A percentile compares a stretch with the other conserved stretches of the same genome.
These are phyloP conservation scores for Colletotrichum endophyticum DNA, from an alignment of 2,329 filamentous ascomycete genomes.

Conservation along the genomic window DNA sequence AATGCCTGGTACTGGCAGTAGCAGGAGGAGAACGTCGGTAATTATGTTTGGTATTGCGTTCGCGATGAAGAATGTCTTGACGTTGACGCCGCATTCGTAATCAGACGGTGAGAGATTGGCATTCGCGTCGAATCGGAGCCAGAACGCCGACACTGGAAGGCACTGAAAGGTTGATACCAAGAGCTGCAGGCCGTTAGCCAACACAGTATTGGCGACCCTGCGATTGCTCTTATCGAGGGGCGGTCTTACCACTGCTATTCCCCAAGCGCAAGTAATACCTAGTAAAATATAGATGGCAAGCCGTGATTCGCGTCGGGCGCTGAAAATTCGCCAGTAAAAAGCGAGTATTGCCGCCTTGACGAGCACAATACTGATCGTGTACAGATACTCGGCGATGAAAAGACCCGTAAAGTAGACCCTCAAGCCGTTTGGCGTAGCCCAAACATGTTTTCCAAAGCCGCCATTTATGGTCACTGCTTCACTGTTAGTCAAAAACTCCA, in stretches of 20 bases:
- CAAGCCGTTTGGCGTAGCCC: constrained; percentile 25
- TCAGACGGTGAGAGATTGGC: constrained; percentile 13
- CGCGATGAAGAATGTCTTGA: constrained; percentile 28
- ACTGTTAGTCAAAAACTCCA: not conserved
- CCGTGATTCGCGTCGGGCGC: constrained; percentile 22
- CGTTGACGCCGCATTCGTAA: constrained; percentile 22
- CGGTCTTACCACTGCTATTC: constrained; percentile 20
- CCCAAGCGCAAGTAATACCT: constrained; percentile 23
- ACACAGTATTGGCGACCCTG: accelerated
- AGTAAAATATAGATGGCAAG: constrained; percentile 22
- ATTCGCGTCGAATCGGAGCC: constrained; percentile 21
- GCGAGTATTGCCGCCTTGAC: constrained; percentile 28
- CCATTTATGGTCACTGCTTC: constrained; percentile 24
- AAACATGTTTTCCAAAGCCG: constrained; percentile 25
- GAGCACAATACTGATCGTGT: constrained; percentile 21
- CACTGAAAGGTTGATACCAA: constrained; percentile 24
- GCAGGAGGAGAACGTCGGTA: constrained; percentile 30
- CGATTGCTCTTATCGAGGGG: not conserved
- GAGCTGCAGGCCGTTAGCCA: constrained; percentile 3
- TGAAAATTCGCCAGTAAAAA: constrained; percentile 30
- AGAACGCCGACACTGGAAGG: constrained; percentile 22
- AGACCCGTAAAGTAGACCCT: constrained; percentile 16
- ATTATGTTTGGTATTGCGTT: constrained; percentile 32
- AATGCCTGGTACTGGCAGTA: constrained; percentile 31
- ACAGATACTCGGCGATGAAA: constrained; percentile 26